These are phyloP conservation scores for Naematelia encephala DNA, from an alignment of 768 basidiomycete species.

Conservation along the genomic window DNA sequence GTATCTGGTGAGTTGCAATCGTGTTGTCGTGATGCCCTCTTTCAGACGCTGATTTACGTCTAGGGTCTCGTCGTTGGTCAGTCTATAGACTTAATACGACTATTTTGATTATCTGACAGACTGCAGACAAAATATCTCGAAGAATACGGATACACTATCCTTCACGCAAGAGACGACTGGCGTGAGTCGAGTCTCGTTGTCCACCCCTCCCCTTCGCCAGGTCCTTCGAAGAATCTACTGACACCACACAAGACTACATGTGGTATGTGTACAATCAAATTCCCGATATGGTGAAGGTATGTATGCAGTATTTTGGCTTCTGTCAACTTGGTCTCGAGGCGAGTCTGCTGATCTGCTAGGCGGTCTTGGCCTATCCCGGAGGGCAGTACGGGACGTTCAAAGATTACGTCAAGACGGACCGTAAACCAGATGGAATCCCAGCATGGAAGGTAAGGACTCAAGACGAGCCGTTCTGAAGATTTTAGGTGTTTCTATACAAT, in stretches of 20 bases:
- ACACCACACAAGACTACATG: constrained; percentile 9
- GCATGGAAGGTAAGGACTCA: constrained; percentile 14
- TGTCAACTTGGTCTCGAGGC: too few relatives aligned
- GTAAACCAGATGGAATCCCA: constrained; percentile 14
- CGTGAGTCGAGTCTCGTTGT: constrained; percentile 6
- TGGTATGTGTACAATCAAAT: constrained; percentile 18
- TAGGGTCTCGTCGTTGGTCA: background rate
- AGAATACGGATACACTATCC: constrained; percentile 13
- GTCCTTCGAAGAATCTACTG: background rate
- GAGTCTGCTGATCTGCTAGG: constrained; percentile 1
- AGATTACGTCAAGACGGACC: constrained; percentile 11
- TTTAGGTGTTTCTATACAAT: constrained; percentile 17
- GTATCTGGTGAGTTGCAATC: constrained; percentile 19
- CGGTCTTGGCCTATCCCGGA: constrained; percentile 9
- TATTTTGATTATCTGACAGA: background rate
- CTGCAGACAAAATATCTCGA: constrained; percentile 6
- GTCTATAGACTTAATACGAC: too few relatives aligned
- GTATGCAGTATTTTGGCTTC: too few relatives aligned
- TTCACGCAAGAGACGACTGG: constrained; percentile 22
- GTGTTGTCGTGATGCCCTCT: too few relatives aligned
- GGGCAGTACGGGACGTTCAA: constrained; percentile 10
- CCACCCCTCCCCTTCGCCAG: background rate
- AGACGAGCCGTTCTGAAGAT: background rate
- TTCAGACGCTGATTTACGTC: background rate
- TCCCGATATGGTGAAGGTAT: constrained; percentile 19